Base-by-base conservation (phyloP, 2,329 filamentous ascomycete species). In the Tricladium varicosporioides region DNA sequence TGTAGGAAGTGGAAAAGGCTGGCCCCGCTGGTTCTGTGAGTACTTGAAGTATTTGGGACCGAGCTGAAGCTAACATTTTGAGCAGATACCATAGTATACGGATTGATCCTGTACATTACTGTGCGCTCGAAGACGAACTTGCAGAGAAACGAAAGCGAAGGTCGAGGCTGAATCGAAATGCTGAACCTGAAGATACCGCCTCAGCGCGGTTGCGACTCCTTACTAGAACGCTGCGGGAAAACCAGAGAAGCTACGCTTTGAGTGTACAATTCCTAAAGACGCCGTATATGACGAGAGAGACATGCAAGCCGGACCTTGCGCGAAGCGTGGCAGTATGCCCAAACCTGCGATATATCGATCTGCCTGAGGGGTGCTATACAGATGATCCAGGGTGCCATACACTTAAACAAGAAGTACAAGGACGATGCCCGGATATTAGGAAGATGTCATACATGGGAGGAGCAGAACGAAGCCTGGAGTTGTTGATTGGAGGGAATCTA, bases 81-180 rank as follows among this genome's bases (percentile, higher is more conserved):
- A 58, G 47, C 54, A 95, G 91, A 64, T 96, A 95, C 72, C 86
- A 87, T 67, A 92, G 91, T 76, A 86, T 97, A 63, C 89, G 92
- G 58, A 94, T 97, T 71, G 93, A 97, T 71, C 84, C 89, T 15
- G 92, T 97, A 32, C 93, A 97, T 74, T 97, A 96, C 75, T 97
- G 93, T 77, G 85, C 89, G 62, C 87, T 89, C 66, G 93, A 97
- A 73, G 87, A 89, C 58, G 78, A 88, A 65, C 83, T 96, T 36
- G 84, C 89, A 53, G 90, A 93, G 65, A 86, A 83, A 71, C 88
- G 92, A 61, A 91, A 89, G 71, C 86, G 86, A 60, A 83, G 82
- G 58, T 87, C 86, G 36, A 84, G 86, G 67, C 87, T 91, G 71
- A 81, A 90, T 70, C 82, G 87, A 69, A 91, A 92, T 71, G 88